A percentile compares a stretch with the other conserved stretches of the same genome.
Evolutionary conservation across 805 yeast species (phyloP).

Genomic region (Saturnispora quitensis): DNA sequence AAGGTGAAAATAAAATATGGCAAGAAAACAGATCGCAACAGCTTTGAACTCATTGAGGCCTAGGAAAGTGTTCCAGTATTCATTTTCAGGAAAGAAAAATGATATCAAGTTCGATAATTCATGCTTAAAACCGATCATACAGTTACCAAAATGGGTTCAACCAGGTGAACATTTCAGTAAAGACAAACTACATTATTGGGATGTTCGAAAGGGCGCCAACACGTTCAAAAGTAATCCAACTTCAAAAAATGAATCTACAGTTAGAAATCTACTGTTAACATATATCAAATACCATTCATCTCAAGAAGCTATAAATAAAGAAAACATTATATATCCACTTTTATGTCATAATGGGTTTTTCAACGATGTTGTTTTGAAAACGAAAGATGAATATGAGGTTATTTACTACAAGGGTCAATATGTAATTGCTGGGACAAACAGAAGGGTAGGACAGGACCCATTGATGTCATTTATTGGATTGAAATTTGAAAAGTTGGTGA

Average conservation of each 20-base stretch:
- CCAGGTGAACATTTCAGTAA: not conserved
- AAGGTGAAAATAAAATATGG: not conserved
- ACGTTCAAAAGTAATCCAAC: not conserved
- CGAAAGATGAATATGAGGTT: constrained; percentile 7
- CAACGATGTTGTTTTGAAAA: constrained; percentile 6
- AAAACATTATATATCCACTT: not conserved
- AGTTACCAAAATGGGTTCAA: constrained; percentile 4
- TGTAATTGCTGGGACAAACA: constrained; percentile 9
- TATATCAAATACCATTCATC: constrained; percentile 6
- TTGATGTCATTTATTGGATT: constrained; percentile 12
- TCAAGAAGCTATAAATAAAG: not conserved
- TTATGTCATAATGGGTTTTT: constrained; percentile 12
- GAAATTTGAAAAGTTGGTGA: constrained; percentile 13
- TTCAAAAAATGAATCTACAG: constrained; percentile 1
- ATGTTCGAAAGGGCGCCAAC: not conserved
- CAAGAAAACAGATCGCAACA: not conserved
- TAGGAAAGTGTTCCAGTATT: not conserved
- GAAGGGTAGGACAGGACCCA: constrained; percentile 7
- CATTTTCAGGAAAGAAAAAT: not conserved
- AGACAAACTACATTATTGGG: not conserved
- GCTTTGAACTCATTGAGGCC: not conserved
- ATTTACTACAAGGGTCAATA: constrained; percentile 8
- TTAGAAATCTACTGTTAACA: constrained; percentile 4
- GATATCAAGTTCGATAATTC: not conserved
- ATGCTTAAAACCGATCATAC: not conserved